Base-by-base conservation (phyloP, 2,329 filamentous ascomycete species). In the Talaromyces sp. region DNA sequence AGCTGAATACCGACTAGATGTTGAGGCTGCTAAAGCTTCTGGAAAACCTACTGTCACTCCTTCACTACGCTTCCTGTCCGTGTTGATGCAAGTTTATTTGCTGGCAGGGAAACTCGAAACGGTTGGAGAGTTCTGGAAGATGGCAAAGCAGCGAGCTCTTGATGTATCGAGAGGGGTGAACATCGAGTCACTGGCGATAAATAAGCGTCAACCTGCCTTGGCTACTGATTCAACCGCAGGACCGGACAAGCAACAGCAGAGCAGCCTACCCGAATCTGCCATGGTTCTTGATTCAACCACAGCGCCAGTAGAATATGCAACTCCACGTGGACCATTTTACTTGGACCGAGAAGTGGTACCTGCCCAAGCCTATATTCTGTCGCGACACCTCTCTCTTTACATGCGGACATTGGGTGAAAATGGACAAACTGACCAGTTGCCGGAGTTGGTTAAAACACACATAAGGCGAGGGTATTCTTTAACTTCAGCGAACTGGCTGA, bases 401-500 rank as follows among this genome's bases (percentile, higher is more conserved):
- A 79, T 89, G 61, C 74, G 76, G 57, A 80, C 82, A 57, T 73
- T 89, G 9, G 73, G 78, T 34, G 69, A 68, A 28, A 84, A 85
- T 60, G 83, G 85, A 63, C 80, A 85, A 55, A 75, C 86, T 6
- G 70, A 75, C 10, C 81, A 79, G 23, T 77, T 91, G 12, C 70
- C 80, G 5, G 63, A 76, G 7, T 75, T 84, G 16, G 73, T 92
- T 31, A 73, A 80, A 27, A 74, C 82, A n/a, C 78, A 93, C 10
- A 78, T 85, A 8, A 71, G 73, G 1, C 81, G 83, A 47, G 94
- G 93, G 10, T 97, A 94, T 78, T 78, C 80, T 31, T 76, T 97
- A 61, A 88, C 91, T 69, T 88, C 85, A 71, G 83, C 83, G 68
- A 92, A 91, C 67, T 96, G 92, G 92, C 95, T 96, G 72, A 81